Evolutionary conservation across 495 filamentous ascomycete species (phyloP), one percentile per base, ranked within the genome.

Genomic region (Talaromyces trachyspermus): DNA sequence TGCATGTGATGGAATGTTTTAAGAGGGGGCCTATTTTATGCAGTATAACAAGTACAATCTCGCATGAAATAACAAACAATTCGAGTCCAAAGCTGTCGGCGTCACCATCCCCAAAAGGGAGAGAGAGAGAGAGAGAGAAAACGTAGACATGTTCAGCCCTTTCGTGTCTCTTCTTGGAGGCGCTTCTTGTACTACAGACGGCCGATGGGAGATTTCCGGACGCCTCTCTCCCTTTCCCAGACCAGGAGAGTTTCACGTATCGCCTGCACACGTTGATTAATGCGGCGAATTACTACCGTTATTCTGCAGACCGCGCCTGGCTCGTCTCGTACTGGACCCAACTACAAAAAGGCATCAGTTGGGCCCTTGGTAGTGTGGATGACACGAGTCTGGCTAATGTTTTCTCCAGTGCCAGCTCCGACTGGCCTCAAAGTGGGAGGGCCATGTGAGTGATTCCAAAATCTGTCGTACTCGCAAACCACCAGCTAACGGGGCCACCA

Each of bases 191-290:
- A 17, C 54, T 72, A 41, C 74, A 80, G 49, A 59, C 66, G 35
- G 33, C 57, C 14, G 41, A 54, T 47, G 74, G 74, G 1, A 60
- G 55, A 4, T 58, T 77, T n/a, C 72, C 74, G 0, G 80, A 79
- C 49, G 73, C 74, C 5, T 75, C 76, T 0, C 69, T 66, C 18
- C 74, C 72, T 0, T 65, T 80, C 40, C n/a, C 8, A 4, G 56
- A 69, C 9, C 60, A 66, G 22, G 65, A 65, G 27, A 46, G 68
- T 43, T 78, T 75, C 52, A 79, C 78, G 1, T 81, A 81, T 54
- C 76, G 80, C 53, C 71, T 79, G 59, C 71, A 73, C 62, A 74
- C 65, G 15, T 64, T 81, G 54, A 71, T 78, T 32, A 75, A 73
- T 3, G 67, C 70, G 12, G 74, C 74, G 24, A 74, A 76, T 48